These are phyloP conservation scores for Aspergillus carlsbadensis DNA, from an alignment of 495 filamentous ascomycete genomes.

Conservation along the genomic window DNA sequence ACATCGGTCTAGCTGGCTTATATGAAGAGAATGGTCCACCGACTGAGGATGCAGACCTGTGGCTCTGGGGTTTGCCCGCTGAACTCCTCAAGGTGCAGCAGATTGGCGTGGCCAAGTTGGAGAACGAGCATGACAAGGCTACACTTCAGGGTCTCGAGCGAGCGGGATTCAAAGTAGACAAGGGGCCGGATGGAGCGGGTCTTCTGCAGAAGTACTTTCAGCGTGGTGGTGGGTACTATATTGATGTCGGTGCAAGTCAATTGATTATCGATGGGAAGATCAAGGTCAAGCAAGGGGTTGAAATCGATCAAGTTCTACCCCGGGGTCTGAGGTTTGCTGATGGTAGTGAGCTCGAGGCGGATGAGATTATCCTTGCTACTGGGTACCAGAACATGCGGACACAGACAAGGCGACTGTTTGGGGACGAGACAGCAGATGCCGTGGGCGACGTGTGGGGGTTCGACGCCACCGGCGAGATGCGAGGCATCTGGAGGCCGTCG, in stretches of 20 bases:
- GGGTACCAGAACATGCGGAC: constrained; percentile 73
- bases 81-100: background rate
- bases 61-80: background rate
- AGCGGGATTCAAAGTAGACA: background rate
- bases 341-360: background rate
- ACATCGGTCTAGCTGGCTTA: background rate
- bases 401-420: constrained; percentile 58
- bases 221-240: background rate
- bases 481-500: constrained; percentile 63
- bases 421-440: constrained; percentile 63
- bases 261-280: background rate
- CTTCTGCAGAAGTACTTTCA: background rate
- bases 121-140: background rate
- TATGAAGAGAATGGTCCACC: background rate
- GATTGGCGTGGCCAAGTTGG: background rate
- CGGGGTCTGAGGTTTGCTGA: background rate
- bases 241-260: background rate
- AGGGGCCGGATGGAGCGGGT: background rate
- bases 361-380: background rate
- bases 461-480: constrained; percentile 71
- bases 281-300: background rate
- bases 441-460: constrained; percentile 75
- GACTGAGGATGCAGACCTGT: background rate
- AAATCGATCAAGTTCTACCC: background rate
- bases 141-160: background rate